Evolutionary conservation across 1,139 yeast species (phyloP).

Genomic region (Blastobotrys proliferans): DNA sequence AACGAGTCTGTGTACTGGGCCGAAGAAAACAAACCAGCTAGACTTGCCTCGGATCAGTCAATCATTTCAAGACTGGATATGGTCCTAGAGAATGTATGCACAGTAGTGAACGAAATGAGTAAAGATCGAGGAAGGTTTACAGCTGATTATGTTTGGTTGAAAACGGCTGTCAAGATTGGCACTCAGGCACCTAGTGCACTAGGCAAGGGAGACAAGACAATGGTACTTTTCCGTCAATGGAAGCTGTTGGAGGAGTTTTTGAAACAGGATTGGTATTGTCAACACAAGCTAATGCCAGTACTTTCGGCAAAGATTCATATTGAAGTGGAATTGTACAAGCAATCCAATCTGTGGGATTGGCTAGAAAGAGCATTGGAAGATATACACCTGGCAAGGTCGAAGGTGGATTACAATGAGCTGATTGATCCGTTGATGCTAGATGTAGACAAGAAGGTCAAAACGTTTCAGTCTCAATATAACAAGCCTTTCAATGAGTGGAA

Average conservation of each 20-base stretch:
- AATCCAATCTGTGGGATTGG: slow-evolving; percentile 8
- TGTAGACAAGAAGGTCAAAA: slow-evolving; percentile 15
- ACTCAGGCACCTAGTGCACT: slow-evolving; percentile 1
- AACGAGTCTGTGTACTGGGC: slow-evolving; percentile 13
- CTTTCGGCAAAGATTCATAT: slow-evolving; percentile 29
- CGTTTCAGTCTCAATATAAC: slow-evolving; percentile 3
- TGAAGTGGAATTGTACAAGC: slow-evolving; percentile 22
- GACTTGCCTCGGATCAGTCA: background rate
- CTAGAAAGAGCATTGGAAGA: slow-evolving; percentile 9
- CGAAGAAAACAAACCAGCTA: slow-evolving; percentile 13
- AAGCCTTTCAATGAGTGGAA: slow-evolving; percentile 3
- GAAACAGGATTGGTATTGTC: slow-evolving; percentile 22
- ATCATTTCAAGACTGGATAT: background rate
- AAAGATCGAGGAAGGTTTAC: slow-evolving; percentile 1
- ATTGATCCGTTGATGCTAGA: slow-evolving; percentile 18
- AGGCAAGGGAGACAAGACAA: slow-evolving; percentile 6
- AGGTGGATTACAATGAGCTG: background rate
- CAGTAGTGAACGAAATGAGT: background rate
- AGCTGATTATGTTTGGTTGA: slow-evolving; percentile 14
- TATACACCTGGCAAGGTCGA: slow-evolving; percentile 1
- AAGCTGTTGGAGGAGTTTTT: slow-evolving; percentile 25
- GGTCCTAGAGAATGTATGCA: background rate
- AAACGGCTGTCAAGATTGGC: slow-evolving; percentile 15
- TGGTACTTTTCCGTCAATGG: slow-evolving; percentile 13
- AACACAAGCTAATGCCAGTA: slow-evolving; percentile 24